These are phyloP conservation scores for Setaria italica DNA, from an alignment of 202 grass and related monocot species.

Conservation along the genomic window DNA sequence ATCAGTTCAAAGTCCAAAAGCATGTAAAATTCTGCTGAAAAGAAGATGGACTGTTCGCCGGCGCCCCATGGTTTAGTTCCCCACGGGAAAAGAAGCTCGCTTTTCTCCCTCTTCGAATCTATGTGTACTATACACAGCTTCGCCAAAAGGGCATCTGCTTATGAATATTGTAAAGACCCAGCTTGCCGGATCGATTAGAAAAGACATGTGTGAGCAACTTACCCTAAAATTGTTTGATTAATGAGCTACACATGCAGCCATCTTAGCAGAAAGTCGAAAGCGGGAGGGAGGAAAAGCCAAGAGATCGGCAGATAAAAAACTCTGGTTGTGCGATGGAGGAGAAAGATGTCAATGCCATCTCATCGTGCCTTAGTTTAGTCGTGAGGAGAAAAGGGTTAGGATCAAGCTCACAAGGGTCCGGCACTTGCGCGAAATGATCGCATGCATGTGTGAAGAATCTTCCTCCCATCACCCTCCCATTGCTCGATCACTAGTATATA, in stretches of 20 bases:
- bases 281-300: slow-evolving; percentile 39
- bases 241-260: slow-evolving; percentile 64
- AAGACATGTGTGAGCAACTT: slow-evolving; percentile 59
- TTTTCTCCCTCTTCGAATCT: slow-evolving; percentile 54
- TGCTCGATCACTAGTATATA: slow-evolving; percentile 31
- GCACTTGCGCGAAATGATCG: slow-evolving; percentile 51
- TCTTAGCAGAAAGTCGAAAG: slow-evolving; percentile 57
- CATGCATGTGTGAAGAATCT: slow-evolving; percentile 76
- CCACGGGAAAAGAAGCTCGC: slow-evolving; percentile 21
- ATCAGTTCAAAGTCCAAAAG: slow-evolving; percentile 48
- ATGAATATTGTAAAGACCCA: slow-evolving; percentile 46
- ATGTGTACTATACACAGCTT: slow-evolving; percentile 50
- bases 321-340: slow-evolving; percentile 11
- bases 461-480: slow-evolving; percentile 39
- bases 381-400: slow-evolving; percentile 43
- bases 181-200: slow-evolving; percentile 38
- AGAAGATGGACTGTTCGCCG: slow-evolving; percentile 51
- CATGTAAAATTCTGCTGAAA: slow-evolving; percentile 46
- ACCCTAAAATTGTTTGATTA: slow-evolving; percentile 42
- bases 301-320: slow-evolving; percentile 46
- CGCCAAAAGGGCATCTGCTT: slow-evolving; percentile 49
- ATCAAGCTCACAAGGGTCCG: slow-evolving; percentile 35
- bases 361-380: slow-evolving; percentile 52
- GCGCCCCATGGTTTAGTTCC: slow-evolving; percentile 47
- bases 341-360: slow-evolving; percentile 58